Evolutionary conservation across 495 filamentous ascomycete species (phyloP), one percentile per base, ranked within the genome.

Genomic region (Chaetomium tenue): DNA sequence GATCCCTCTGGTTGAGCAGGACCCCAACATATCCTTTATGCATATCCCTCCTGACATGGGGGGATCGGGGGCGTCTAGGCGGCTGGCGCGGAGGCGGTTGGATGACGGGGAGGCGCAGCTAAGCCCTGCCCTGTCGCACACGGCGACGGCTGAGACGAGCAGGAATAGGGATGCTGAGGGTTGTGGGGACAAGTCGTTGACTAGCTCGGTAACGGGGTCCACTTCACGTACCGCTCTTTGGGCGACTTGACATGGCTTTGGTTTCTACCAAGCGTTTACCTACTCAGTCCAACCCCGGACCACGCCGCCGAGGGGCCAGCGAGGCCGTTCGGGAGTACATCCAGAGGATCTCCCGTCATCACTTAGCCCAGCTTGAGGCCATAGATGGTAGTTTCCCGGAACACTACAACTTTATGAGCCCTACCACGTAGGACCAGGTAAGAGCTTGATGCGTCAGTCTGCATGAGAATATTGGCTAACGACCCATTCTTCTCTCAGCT

Each of bases 11-110:
- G 60, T 58, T n/a, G 40, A 52, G 30, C 58, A 61, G 42, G 33
- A 61, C n/a, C 25, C 56, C 2, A n/a, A 52, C 50, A 63, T 68
- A 16, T 68, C 66, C 2, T 64, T 68, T 18, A 44, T 67, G 20
- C 40, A 63, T 48, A 58, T 68, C 5, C 60, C 50, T 15, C 16
- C 30, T 23, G n/a, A 48, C 0, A 46, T 42, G 22, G 18, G 50
- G 4, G 50, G 54, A 22, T 9, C 16, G n/a, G 16, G 47, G 22
- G 20, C 46, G 37, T 8, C 54, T 1, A 54, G 60, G 50, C 48
- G 39, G 60, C 48, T 46, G 50, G 50, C 60, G 12, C 55, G 60
- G 26, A 50, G 54, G 33, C 53, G 33, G 50, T 9, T 62, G 50
- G 60, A 48, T 3, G 48, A 55, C 12, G 20, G 25, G 11, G 48